Conservation (phyloP, 169 alveolate species). For the Eimeria nieschulzi region DNA sequence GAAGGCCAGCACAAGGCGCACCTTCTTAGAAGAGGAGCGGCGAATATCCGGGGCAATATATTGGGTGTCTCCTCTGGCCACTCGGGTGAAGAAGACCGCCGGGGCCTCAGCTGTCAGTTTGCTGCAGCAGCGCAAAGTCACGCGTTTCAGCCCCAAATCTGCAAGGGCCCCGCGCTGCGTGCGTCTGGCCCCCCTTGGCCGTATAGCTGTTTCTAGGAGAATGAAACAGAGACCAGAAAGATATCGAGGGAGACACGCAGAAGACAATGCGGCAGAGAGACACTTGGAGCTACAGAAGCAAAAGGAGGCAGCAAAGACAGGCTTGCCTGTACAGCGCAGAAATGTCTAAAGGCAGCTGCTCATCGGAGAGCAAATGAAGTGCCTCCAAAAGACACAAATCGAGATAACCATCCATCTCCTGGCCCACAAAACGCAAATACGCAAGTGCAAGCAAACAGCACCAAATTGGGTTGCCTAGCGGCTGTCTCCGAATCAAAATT, state of each 20-base stretch:
- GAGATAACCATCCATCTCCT: slow-evolving; percentile 54
- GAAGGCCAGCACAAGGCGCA: background rate
- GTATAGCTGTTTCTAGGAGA: background rate
- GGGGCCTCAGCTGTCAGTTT: slow-evolving; percentile 64
- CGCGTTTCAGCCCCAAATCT: no score
- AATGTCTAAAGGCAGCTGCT: slow-evolving; percentile 68
- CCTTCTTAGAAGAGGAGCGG: slow-evolving; percentile 51
- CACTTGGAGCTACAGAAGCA: no score
- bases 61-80: slow-evolving; percentile 30
- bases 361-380: slow-evolving; percentile 60
- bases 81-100: slow-evolving; percentile 18
- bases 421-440: background rate
- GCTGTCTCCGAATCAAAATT: background rate
- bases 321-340: slow-evolving; percentile 70
- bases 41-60: slow-evolving; percentile 61
- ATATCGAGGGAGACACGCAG: no score
- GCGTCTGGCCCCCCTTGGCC: no score
- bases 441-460: background rate
- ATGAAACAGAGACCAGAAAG: no score
- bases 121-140: background rate
- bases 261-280: no score
- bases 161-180: no score
- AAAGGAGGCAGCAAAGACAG: background rate
- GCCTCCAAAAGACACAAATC: slow-evolving; percentile 46
- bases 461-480: no score